These are phyloP conservation scores for Pythium rhizo-oryzae DNA, from an alignment of 352 stramenopile species.

Conservation along the genomic window DNA sequence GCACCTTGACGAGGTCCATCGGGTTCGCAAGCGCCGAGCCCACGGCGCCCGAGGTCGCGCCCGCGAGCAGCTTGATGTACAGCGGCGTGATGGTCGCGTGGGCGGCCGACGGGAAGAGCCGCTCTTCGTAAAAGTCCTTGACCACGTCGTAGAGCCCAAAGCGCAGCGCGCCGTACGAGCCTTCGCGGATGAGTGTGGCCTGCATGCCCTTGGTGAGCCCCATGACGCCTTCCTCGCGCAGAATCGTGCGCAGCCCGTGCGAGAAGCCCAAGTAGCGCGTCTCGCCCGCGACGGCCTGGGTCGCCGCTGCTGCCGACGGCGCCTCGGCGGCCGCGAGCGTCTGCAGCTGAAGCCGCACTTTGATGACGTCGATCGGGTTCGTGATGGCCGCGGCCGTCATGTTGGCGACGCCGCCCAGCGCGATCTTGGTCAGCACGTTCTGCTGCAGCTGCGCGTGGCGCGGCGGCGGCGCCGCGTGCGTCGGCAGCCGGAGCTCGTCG, in stretches of 20 bases:
- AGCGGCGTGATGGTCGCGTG: conserved; percentile 46
- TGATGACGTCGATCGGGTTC: conserved; percentile 68
- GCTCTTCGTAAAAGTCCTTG: conserved; percentile 71
- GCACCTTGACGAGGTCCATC: conserved; percentile 79
- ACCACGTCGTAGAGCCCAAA: conserved; percentile 81
- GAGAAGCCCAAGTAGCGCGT: conserved; percentile 65
- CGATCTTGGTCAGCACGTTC: conserved; percentile 62
- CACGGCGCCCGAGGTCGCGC: conserved; percentile 61
- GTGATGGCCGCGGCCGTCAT: conserved; percentile 47
- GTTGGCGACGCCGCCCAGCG: conserved; percentile 65
- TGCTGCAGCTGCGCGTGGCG: conserved; percentile 51
- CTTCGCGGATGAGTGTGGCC: conserved; percentile 66
- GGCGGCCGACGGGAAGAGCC: conserved; percentile 43
- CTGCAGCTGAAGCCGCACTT: conserved; percentile 51
- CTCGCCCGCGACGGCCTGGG: background rate
- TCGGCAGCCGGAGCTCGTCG: conserved; percentile 2
- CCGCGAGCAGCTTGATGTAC: conserved; percentile 71
- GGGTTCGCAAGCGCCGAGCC: conserved; percentile 75
- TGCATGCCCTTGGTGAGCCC: conserved; percentile 64
- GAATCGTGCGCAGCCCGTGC: conserved; percentile 57
- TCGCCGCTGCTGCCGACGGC: background rate
- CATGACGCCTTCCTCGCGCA: conserved; percentile 55
- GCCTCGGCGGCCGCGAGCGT: conserved; percentile 12
- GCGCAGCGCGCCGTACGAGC: conserved; percentile 77
- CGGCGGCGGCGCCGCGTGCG: conserved; percentile 1